Base-by-base conservation (phyloP, 768 basidiomycete species). In the Chiua virens region DNA sequence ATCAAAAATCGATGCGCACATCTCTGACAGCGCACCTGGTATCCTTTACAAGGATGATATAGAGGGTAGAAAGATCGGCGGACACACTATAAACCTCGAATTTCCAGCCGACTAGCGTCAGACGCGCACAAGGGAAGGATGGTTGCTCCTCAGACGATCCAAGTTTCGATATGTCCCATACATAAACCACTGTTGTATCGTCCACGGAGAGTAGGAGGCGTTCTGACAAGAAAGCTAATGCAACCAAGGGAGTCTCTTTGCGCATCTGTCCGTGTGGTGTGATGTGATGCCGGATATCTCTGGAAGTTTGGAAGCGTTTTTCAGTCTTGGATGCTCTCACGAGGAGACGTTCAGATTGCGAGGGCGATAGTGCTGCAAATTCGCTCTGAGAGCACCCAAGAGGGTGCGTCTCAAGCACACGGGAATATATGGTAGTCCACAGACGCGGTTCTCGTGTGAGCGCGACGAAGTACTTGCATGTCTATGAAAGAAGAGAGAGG, bases 151-250 rank as follows among this genome's bases (percentile, higher is more conserved):
- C n/a, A n/a, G n/a, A n/a, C n/a, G n/a, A n/a, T n/a, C n/a, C n/a
- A n/a, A n/a, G n/a, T n/a, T n/a, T n/a, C n/a, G n/a, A n/a, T n/a
- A 56, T 25, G 28, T 56, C 53, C 57, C 60, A 64, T 23, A 64
- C 25, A 15, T 43, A 54, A 34, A 56, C 51, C 6, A 38, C 28
- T 20, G 56, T 45, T 17, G 46, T 22, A 9, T 34, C 4, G 28
- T 56, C 46, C 36, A 39, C 56, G 4, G 56, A 57, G 39, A 57
- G 52, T 25, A 53, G 20, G 45, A 37, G 51, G 10, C 46, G 56
- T 5, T 57, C 56, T 2, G 56, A 57, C 41, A 57, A 11, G 20
- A 56, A 57, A 1, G 34, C 22, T 14, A 56, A 47, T 3, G 28
- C 49, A 2, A 8, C 4, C 38, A 51, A 11, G 23, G 15, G 23